Evolutionary conservation across 176 grass and related monocot genomes (phyloP).

Genomic region (Chrysopogon serrulatus): DNA sequence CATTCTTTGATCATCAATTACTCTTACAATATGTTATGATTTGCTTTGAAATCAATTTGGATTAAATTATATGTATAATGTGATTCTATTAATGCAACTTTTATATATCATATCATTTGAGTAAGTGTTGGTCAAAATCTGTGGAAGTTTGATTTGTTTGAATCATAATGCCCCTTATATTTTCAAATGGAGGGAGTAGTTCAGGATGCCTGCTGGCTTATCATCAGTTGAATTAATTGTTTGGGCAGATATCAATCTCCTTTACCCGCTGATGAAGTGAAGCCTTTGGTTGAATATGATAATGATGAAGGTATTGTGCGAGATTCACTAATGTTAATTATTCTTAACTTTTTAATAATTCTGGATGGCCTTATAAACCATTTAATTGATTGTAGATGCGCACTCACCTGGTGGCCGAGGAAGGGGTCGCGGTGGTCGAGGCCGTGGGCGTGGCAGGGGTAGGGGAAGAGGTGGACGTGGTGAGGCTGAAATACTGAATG

Average conservation of each 20-base stretch:
- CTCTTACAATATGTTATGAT: no score
- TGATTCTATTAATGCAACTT: no score
- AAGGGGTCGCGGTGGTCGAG: conserved; percentile 67
- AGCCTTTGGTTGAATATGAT: conserved; percentile 81
- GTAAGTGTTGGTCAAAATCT: background rate
- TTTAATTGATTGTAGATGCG: conserved; percentile 58
- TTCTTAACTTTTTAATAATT: background rate
- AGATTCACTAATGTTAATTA: background rate
- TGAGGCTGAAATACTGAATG: conserved; percentile 28
- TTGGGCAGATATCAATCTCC: conserved; percentile 87
- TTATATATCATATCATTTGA: background rate
- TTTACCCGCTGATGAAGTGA: conserved; percentile 74
- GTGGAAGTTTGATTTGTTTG: background rate
- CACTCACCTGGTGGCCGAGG: conserved; percentile 58
- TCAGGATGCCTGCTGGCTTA: background rate
- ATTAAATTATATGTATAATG: no score
- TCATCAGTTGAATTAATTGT: conserved; percentile 15
- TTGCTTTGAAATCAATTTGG: no score
- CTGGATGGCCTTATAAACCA: background rate
- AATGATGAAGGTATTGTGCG: conserved; percentile 67
- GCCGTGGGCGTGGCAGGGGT: conserved; percentile 40
- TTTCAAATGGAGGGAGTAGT: background rate
- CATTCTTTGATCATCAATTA: conserved; percentile 85
- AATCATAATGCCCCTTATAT: background rate
- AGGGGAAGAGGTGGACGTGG: conserved; percentile 53